Base-by-base conservation (phyloP, 2,329 filamentous ascomycete genomes). In the Colletotrichum spaethianum region DNA sequence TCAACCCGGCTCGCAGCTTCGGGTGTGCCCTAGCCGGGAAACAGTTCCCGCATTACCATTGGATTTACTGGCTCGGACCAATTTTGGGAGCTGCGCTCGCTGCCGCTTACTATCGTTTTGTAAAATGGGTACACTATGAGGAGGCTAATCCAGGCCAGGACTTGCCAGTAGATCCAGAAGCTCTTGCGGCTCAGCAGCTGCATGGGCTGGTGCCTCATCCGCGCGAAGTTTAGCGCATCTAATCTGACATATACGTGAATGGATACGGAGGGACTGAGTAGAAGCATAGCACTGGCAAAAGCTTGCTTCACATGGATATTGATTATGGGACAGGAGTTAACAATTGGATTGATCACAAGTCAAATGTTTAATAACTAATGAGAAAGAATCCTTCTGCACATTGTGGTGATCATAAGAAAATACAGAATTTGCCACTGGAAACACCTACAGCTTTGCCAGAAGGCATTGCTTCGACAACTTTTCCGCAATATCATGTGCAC, bases 1-100 rank as follows among this genome's bases (percentile, higher is more conserved):
- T 86, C 42, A 86, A 86, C 70, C 83, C 83, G 12, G 83, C 81
- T 7, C 80, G 83, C n/a, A 84, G 81, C 52, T 80, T 86, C 44
- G 84, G 84, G 0, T 84, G 83, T n/a, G 83, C 83, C 14, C 80
- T 84, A 7, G 81, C 82, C 7, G 79, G 75, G 1, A 74, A 75
- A 14, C 74, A 62, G 42, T 85, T 85, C 64, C 82, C 82, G 0
- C 44, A 66, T 1, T 82, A 84, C 55, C 83, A 83, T 62, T 85
- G 83, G 83, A 85, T 85, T 55, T 85, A 85, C 73, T 85, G 83
- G 82, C 68, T 87, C 40, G 86, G 86, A 0, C 86, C 86, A 2
- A 74, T 77, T 1, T 69, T 85, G 6, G 86, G 86, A 1, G 81
- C 83, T 2, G 50, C 83, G 7, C 75, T 87, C 11, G 85, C 85